phyloP scores from a whole-genome alignment of 495 filamentous ascomycete species.

The Terfezia boudieri region DNA sequence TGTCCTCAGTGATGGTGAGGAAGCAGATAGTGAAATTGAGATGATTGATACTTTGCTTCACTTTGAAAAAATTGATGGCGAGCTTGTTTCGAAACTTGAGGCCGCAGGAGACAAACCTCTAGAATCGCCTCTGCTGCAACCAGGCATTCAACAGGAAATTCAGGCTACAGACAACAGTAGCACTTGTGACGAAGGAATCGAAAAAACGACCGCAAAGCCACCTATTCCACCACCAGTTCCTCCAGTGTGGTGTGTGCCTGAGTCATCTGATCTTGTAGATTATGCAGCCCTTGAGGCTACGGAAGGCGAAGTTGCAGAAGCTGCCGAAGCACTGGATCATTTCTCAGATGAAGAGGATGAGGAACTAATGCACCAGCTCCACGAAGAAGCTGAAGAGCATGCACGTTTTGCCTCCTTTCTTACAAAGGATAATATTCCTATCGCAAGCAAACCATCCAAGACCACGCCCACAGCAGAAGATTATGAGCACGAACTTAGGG shows the following conservation, averaged over 20 bases:
- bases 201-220: constrained; percentile 20
- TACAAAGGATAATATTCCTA: constrained; percentile 30
- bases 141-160: neutral
- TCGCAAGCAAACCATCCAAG: constrained; percentile 33
- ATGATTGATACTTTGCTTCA: constrained; percentile 25
- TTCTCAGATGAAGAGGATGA: constrained; percentile 82
- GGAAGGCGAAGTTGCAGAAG: neutral
- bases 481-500: constrained; percentile 69
- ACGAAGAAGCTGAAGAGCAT: constrained; percentile 76
- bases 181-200: constrained; percentile 17
- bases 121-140: neutral
- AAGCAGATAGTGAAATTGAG: constrained; percentile 29
- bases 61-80: constrained; percentile 12
- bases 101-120: neutral
- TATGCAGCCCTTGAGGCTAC: constrained; percentile 5
- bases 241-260: constrained; percentile 19
- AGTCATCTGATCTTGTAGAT: constrained; percentile 10
- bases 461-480: constrained; percentile 18
- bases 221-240: constrained; percentile 2
- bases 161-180: neutral
- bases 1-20: constrained; percentile 22
- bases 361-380: constrained; percentile 63
- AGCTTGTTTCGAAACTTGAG: constrained; percentile 2
- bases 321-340: constrained; percentile 12
- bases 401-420: constrained; percentile 70